Evolutionary conservation across 208 protist species (phyloP).

Genomic region (Leishmania tropica): DNA sequence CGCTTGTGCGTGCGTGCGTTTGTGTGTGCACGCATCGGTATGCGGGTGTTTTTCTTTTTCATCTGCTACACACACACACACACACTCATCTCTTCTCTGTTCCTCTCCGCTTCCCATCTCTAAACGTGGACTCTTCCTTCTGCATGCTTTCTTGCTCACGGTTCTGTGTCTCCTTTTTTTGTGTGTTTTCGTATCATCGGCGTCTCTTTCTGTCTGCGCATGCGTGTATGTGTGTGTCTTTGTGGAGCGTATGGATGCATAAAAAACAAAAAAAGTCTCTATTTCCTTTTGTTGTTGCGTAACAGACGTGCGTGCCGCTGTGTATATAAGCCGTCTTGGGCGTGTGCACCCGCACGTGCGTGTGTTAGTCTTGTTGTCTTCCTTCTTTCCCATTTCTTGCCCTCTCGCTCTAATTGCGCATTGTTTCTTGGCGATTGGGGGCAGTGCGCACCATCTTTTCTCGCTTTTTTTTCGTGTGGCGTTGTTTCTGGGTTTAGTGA

Average conservation of each 20-base stretch:
- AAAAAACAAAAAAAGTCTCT: too few species aligned
- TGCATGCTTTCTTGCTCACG: constrained; percentile 7
- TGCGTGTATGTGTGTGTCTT: background rate
- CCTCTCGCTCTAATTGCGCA: background rate
- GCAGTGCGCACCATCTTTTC: background rate
- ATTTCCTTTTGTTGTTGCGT: background rate
- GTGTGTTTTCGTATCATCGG: background rate
- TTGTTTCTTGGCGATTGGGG: background rate
- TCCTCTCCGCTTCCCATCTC: background rate
- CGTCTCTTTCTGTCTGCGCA: background rate
- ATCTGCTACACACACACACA: background rate
- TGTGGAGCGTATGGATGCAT: background rate
- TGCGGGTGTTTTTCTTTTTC: background rate
- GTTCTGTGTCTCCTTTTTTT: background rate
- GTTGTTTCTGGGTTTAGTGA: background rate
- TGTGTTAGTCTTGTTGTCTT: background rate
- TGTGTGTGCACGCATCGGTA: background rate
- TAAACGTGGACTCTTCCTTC: background rate
- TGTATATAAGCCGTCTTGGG: background rate
- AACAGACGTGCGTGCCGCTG: too few species aligned
- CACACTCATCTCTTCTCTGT: background rate
- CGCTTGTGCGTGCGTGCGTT: background rate
- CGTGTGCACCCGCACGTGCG: background rate
- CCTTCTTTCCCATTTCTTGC: background rate
- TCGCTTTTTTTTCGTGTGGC: background rate